Percentiles rank a stretch among this genome's conserved stretches.
These are phyloP conservation scores for Pleurotus tuoliensis DNA, from an alignment of 768 basidiomycete species.

Conservation along the genomic window DNA sequence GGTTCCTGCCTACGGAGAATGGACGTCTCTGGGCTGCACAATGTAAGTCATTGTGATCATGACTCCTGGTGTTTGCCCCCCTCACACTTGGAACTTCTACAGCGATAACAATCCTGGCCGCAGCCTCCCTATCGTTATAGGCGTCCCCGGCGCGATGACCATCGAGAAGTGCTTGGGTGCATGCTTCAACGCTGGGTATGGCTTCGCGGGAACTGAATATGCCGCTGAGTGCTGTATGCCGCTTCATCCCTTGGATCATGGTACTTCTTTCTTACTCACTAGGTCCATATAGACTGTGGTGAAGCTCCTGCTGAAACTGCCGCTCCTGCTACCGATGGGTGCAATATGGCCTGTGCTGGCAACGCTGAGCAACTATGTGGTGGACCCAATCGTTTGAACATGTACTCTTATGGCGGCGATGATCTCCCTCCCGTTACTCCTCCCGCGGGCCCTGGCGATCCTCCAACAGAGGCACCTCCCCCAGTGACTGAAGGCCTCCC, in stretches of 20 bases:
- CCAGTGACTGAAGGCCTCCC: conserved; percentile 7
- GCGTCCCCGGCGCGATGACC: not conserved
- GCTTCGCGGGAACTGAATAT: conserved; percentile 50
- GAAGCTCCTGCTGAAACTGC: conserved; percentile 7
- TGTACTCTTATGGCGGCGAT: conserved; percentile 3
- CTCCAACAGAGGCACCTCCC: not conserved
- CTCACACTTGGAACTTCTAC: not conserved
- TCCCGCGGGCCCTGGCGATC: not conserved
- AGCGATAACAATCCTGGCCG: conserved; percentile 5
- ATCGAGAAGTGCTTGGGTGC: conserved; percentile 10
- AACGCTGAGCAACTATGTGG: conserved; percentile 17
- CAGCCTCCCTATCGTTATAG: not conserved
- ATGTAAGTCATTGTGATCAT: not conserved
- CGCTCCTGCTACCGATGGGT: conserved; percentile 3
- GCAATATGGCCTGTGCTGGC: conserved; percentile 13
- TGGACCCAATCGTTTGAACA: conserved; percentile 9
- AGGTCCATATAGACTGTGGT: conserved; percentile 7
- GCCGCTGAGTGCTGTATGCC: conserved; percentile 6
- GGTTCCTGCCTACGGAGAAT: conserved; percentile 1
- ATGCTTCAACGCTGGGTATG: conserved; percentile 22
- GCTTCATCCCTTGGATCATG: not conserved
- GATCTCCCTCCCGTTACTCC: conserved; percentile 3
- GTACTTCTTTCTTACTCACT: not conserved
- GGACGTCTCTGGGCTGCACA: conserved; percentile 1
- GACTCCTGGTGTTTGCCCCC: not conserved